These are phyloP conservation scores for Pythium aristosporum DNA, from an alignment of 352 stramenopile species.

Conservation along the genomic window DNA sequence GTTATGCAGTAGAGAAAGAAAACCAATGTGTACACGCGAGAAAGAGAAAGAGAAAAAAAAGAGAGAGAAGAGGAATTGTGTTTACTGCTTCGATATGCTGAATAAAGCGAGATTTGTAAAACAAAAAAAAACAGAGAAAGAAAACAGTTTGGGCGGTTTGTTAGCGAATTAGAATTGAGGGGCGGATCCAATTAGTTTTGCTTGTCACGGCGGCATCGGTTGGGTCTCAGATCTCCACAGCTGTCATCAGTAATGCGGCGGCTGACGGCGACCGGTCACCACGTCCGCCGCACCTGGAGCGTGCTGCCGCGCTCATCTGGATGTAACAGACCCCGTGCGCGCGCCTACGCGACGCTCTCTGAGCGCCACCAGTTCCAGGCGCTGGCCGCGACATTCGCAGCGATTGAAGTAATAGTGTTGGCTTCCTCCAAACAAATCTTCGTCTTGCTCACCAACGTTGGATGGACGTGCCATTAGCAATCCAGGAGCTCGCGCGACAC, in stretches of 20 bases:
- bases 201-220: not conserved
- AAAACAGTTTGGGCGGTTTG: no score
- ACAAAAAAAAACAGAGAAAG: no score
- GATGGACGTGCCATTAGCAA: constrained; percentile 25
- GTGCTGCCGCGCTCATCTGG: no score
- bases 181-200: not conserved
- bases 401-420: constrained; percentile 40
- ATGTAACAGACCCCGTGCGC: not conserved
- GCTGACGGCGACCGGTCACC: not conserved
- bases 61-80: not conserved
- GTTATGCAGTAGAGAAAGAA: constrained; percentile 29
- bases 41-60: not conserved
- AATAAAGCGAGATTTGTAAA: not conserved
- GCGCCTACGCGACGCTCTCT: not conserved
- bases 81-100: not conserved
- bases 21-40: not conserved
- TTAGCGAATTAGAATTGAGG: not conserved
- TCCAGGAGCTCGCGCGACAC: constrained; percentile 53
- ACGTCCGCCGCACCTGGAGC: not conserved
- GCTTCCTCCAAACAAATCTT: not conserved
- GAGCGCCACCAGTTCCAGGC: constrained; percentile 29
- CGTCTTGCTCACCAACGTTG: not conserved
- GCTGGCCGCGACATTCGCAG: constrained; percentile 48
- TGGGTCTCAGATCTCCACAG: not conserved
- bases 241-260: not conserved